These are phyloP conservation scores for Hexamita inflata DNA, from an alignment of 208 protist species.

Conservation along the genomic window DNA sequence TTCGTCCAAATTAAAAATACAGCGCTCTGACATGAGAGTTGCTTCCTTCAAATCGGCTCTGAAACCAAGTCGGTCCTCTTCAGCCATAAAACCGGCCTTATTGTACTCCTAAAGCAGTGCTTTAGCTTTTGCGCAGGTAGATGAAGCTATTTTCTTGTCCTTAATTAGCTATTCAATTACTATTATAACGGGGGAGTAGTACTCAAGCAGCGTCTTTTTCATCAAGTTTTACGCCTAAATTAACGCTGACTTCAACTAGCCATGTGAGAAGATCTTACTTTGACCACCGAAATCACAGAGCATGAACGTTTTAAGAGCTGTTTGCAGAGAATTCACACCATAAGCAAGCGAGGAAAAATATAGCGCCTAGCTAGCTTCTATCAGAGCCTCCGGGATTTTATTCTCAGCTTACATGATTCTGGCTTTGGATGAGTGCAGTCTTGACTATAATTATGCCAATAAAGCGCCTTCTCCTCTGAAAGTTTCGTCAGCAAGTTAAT, in stretches of 20 bases:
- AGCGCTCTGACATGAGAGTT: too few relatives aligned
- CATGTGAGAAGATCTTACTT: background rate
- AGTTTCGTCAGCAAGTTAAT: conserved; percentile 7
- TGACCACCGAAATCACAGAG: background rate
- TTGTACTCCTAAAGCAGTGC: background rate
- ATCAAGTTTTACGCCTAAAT: background rate
- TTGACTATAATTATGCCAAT: conserved; percentile 1
- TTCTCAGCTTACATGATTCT: background rate
- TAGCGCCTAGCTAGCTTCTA: background rate
- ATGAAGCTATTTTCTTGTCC: background rate
- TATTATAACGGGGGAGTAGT: background rate
- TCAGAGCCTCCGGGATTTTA: background rate
- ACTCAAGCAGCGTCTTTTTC: background rate
- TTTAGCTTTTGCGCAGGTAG: background rate
- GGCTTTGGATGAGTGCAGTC: background rate
- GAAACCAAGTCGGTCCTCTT: conserved; percentile 10
- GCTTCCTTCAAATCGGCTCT: conserved; percentile 15
- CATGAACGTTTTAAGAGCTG: background rate
- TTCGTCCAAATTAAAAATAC: too few relatives aligned
- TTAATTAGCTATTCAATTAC: background rate
- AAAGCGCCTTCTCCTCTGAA: background rate
- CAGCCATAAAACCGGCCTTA: background rate
- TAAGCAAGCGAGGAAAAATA: background rate
- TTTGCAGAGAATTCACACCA: background rate
- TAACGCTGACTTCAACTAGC: background rate